Evolutionary conservation across 2,329 filamentous ascomycete genomes (phyloP).

Genomic region (Didymellaceae sp.): DNA sequence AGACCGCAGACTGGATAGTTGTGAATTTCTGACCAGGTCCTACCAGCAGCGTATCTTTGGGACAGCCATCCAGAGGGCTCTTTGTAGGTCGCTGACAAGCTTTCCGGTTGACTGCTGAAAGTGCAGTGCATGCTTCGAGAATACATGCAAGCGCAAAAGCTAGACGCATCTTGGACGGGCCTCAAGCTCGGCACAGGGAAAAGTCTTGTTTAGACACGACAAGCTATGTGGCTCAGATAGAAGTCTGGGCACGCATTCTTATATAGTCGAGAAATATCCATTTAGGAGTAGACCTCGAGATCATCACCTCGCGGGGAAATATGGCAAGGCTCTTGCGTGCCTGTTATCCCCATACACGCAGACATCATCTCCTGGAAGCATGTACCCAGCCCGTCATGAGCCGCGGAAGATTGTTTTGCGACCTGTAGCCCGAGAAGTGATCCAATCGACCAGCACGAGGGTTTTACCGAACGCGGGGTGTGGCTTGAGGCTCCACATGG

Average conservation of each 20-base stretch:
- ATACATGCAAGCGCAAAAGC: conserved; percentile 12
- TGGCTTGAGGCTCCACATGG: conserved; percentile 9
- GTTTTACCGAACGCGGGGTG: conserved; percentile 22
- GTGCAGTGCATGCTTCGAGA: conserved; percentile 23
- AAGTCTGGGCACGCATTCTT: conserved; percentile 5
- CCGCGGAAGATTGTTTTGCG: not conserved
- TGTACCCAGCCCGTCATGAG: conserved; percentile 1
- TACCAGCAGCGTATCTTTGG: conserved; percentile 41
- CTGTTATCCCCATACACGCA: not conserved
- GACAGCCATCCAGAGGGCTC: conserved; percentile 50
- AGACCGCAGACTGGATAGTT: conserved; percentile 57
- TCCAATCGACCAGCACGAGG: conserved; percentile 10
- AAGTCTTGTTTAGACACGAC: no score
- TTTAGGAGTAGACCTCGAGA: no score
- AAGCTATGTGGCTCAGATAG: no score
- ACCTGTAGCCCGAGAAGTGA: not conserved
- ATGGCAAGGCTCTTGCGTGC: not conserved
- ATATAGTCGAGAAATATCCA: not conserved
- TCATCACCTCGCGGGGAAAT: not conserved
- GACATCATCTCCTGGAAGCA: conserved; percentile 6
- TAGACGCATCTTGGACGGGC: conserved; percentile 21
- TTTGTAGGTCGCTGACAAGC: conserved; percentile 48
- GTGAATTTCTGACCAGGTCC: conserved; percentile 33
- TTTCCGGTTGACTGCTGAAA: conserved; percentile 27
- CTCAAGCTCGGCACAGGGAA: not conserved